These are phyloP conservation scores for Lactarius psammicola DNA, from an alignment of 768 basidiomycete genomes.

Conservation along the genomic window DNA sequence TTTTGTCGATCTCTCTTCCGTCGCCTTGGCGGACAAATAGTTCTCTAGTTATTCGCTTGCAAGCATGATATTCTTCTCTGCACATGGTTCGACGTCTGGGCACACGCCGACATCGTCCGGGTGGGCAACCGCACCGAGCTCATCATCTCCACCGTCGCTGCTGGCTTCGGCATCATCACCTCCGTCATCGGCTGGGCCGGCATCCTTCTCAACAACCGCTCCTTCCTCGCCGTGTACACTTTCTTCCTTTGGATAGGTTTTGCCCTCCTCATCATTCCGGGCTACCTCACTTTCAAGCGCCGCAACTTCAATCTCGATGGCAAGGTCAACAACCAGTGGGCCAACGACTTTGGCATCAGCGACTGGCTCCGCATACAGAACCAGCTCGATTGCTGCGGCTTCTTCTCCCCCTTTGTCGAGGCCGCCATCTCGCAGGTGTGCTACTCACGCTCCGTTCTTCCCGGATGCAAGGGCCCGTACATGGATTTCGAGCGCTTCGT, in stretches of 20 bases:
- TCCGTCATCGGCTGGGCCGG: conserved; percentile 76
- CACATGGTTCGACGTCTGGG: conserved; percentile 76
- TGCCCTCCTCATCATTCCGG: conserved; percentile 66
- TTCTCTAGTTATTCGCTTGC: conserved; percentile 60
- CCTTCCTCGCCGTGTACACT: conserved; percentile 73
- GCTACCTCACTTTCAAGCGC: conserved; percentile 76
- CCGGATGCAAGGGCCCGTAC: conserved; percentile 71
- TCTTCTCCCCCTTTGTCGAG: conserved; percentile 76
- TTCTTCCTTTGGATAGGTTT: conserved; percentile 74
- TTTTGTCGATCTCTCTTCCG: not conserved
- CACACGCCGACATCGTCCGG: conserved; percentile 65
- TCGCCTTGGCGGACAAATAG: no score
- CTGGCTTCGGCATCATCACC: conserved; percentile 57
- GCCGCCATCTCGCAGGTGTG: conserved; percentile 74
- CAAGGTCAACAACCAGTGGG: conserved; percentile 79
- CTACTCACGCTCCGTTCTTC: conserved; percentile 66
- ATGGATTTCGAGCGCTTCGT: conserved; percentile 54
- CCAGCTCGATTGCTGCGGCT: conserved; percentile 75
- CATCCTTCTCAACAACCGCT: conserved; percentile 78
- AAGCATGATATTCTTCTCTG: conserved; percentile 65
- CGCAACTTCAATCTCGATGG: conserved; percentile 77
- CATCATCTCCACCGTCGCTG: conserved; percentile 67
- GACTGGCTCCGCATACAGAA: conserved; percentile 72
- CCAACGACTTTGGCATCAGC: conserved; percentile 51
- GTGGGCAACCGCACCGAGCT: conserved; percentile 68